These are phyloP conservation scores for Haplographium delicatum DNA, from an alignment of 495 filamentous ascomycete species.

Conservation along the genomic window DNA sequence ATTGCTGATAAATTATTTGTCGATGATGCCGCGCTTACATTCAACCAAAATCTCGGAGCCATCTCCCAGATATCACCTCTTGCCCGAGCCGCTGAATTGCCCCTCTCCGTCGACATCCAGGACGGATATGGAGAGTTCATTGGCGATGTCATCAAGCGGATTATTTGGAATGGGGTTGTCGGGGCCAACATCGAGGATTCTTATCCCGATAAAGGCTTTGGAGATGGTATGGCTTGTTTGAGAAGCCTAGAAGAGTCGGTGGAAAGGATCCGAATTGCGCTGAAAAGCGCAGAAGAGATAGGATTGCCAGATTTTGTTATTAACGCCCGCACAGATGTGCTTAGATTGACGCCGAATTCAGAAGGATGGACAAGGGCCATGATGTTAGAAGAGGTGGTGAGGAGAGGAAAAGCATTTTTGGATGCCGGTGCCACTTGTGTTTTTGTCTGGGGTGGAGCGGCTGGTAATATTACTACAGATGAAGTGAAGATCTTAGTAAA, in stretches of 20 bases:
- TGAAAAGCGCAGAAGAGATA: constrained; percentile 21
- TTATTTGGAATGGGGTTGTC: constrained; percentile 41
- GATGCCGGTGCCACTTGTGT: constrained; percentile 38
- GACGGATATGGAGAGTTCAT: constrained; percentile 44
- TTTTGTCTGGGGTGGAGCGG: constrained; percentile 43
- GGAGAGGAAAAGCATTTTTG: constrained; percentile 38
- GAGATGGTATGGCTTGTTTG: constrained; percentile 22
- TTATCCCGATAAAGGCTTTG: constrained; percentile 22
- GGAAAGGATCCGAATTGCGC: constrained; percentile 32
- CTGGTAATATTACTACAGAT: constrained; percentile 29
- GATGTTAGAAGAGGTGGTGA: constrained; percentile 29
- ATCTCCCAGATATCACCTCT: constrained; percentile 27
- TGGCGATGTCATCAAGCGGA: constrained; percentile 31
- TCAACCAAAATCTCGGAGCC: constrained; percentile 31
- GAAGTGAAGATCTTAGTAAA: constrained; percentile 31
- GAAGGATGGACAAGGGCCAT: constrained; percentile 23
- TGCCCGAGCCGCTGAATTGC: constrained; percentile 24
- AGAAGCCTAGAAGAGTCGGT: constrained; percentile 32
- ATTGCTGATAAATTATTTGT: constrained; percentile 39
- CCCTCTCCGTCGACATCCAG: constrained; percentile 47
- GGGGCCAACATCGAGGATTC: constrained; percentile 49
- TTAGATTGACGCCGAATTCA: constrained; percentile 15
- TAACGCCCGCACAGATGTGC: constrained; percentile 41
- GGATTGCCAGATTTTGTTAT: constrained; percentile 41
- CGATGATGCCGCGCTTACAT: constrained; percentile 38